Percentiles rank a stretch among this genome's conserved stretches.
These are phyloP conservation scores for Scleromitrula shiraiana DNA, from an alignment of 2,329 filamentous ascomycete genomes.

Conservation along the genomic window DNA sequence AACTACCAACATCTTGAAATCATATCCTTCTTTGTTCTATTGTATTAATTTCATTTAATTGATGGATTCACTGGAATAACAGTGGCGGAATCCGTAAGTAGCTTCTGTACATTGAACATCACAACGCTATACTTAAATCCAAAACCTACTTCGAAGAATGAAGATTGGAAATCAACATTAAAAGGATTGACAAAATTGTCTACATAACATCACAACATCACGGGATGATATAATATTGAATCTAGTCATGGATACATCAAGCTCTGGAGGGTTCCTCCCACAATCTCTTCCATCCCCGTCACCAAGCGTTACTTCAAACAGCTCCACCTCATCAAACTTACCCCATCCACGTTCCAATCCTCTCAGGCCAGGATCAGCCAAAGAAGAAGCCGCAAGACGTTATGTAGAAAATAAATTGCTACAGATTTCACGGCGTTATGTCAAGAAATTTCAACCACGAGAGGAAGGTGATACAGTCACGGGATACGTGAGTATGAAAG, in stretches of 20 bases:
- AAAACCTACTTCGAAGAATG: too few relatives aligned
- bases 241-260: conserved; percentile 2
- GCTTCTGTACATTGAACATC: too few relatives aligned
- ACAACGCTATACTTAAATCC: too few relatives aligned
- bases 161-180: too few relatives aligned
- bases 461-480: conserved; percentile 45
- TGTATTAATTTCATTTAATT: not conserved
- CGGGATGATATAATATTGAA: not conserved
- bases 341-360: conserved; percentile 48
- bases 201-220: not conserved
- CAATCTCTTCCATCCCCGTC: conserved; percentile 43
- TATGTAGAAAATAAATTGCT: conserved; percentile 47
- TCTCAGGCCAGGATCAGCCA: conserved; percentile 47
- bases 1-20: not conserved
- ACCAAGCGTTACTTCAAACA: conserved; percentile 41
- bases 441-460: conserved; percentile 48
- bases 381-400: conserved; percentile 52
- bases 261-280: conserved; percentile 45
- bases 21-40: not conserved
- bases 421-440: conserved; percentile 48
- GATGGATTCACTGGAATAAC: too few relatives aligned
- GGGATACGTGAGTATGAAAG: conserved; percentile 52
- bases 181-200: too few relatives aligned
- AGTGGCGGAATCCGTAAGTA: too few relatives aligned
- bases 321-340: conserved; percentile 32